Base-by-base conservation (phyloP, 2,329 filamentous ascomycete genomes). In the Hirsutella rhossiliensis region DNA sequence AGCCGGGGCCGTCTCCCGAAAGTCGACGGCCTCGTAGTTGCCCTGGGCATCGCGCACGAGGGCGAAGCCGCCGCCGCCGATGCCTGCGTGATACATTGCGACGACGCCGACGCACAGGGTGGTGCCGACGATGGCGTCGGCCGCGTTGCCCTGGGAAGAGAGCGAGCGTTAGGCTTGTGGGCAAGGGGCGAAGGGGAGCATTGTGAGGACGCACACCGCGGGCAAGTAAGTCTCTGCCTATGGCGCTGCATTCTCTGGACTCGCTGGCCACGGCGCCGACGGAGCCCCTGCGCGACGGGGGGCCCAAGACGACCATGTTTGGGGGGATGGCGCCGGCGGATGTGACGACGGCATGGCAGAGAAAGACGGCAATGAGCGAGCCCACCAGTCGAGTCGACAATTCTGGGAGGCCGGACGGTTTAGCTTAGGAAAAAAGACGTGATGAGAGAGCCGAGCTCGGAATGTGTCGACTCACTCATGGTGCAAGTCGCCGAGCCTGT, bases 21-120 rank as follows among this genome's bases (percentile, higher is more conserved):
- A 97, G 63, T 97, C 90, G 52, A 97, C 80, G 46, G 82, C 81
- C 57, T 94, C 87, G 57, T 89, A 94, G 17, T 70, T 69, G n/a
- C 87, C 87, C 46, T 86, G 69, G 15, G 76, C 66, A 30, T 78
- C 72, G 40, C 86, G 80, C 5, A 95, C 76, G 5, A 95, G 71
- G 73, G 88, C 84, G 64, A 97, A 97, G 2, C 90, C 90, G 36
- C 90, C 90, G 7, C 90, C 90, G 18, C 86, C 89, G 47, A 96
- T 83, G 15, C 90, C 89, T 36, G 76, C 77, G 59, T 89, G 84
- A 53, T 87, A 85, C 78, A 85, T 85, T 45, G 75, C 82, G 38
- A 84, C 73, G 7, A 85, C 81, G 6, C 85, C 85, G 32, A 88
- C 75, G 50, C 85, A 90, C 42, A 89, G 74, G 8, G 79, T 78